Evolutionary conservation across 2,329 filamentous ascomycete genomes (phyloP).

Genomic region (Juglanconis sp.): DNA sequence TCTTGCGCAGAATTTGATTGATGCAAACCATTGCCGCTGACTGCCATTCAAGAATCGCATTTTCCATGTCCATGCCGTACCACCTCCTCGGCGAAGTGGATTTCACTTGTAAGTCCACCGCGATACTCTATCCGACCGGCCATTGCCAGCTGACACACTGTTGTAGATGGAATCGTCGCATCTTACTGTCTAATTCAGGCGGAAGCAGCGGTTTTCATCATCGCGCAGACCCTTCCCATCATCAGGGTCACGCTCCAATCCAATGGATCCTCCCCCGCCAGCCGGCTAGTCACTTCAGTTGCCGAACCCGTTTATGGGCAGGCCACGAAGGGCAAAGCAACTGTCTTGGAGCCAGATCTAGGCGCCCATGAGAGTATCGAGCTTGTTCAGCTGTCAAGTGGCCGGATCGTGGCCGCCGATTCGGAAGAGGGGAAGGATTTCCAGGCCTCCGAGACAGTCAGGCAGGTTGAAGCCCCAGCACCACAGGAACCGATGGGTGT

Average conservation of each 20-base stretch:
- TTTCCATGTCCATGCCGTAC: neutral
- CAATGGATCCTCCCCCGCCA: neutral
- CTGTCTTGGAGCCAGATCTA: neutral
- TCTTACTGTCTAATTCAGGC: slow-evolving; percentile 7
- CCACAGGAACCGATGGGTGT: neutral
- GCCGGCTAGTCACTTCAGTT: too few relatives aligned
- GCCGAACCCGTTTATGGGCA: neutral
- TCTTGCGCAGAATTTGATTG: neutral
- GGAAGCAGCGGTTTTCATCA: slow-evolving; percentile 10
- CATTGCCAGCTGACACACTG: neutral
- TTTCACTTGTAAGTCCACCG: slow-evolving; percentile 10
- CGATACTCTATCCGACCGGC: neutral
- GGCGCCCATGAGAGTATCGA: neutral
- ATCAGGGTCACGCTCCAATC: slow-evolving; percentile 3
- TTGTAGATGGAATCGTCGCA: slow-evolving; percentile 7
- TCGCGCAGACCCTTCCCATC: slow-evolving; percentile 14
- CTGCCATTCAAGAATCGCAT: neutral
- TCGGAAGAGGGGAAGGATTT: slow-evolving; percentile 10
- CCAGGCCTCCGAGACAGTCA: neutral
- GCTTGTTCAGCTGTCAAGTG: slow-evolving; percentile 9
- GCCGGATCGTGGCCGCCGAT: slow-evolving; percentile 7
- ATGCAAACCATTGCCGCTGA: neutral
- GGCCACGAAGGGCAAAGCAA: neutral
- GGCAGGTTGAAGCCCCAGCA: neutral
- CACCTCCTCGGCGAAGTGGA: slow-evolving; percentile 3